Evolutionary conservation across 2,329 filamentous ascomycete genomes (phyloP), one percentile per base, ranked within the genome.

Genomic region (Ophiostoma australiae): DNA sequence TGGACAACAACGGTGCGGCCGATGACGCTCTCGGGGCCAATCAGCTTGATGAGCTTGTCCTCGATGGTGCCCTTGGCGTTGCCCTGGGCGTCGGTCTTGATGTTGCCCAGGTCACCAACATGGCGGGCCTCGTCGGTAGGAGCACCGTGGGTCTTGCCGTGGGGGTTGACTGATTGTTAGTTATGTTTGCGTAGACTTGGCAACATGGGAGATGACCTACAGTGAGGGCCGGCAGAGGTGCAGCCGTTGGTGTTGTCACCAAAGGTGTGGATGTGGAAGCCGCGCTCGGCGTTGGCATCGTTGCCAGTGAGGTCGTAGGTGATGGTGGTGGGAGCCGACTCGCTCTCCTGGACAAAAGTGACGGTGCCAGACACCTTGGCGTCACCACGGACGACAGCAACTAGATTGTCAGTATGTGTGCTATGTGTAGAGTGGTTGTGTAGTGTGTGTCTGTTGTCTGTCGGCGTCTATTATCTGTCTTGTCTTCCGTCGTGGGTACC

Each of bases 191-290:
- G 10, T 66, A 23, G 44, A 58, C 1, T 10, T 31, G 39, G 23
- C 20, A 11, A 11, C 8, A 8, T 58, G 52, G 27, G 27, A 15
- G 37, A 52, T 17, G 48, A 84, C 92, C 81, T 85, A 97, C 93
- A 99, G 87, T 99, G 95, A 83, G 95, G 94, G 70, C 95, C 95
- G 76, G 95, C 95, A 76, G 92, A 97, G 76, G 94, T 98, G 91
- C 95, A 99, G 82, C 95, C 95, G 85, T 99, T 99, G 87, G 95
- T 98, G 89, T 98, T 98, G 88, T 98, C 95, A 81, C 95, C 95
- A 80, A 97, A 99, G 82, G 95, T 92, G 87, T 99, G 95, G 80
- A 99, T 90, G 87, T 99, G 95, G 88, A 98, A 93, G 83, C 93
- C 95, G 84, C 95, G 94, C 89, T 97, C 89, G 80, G 95, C 94